Conservation (phyloP, 176 grass and related monocot species). For the Lolium perenne region DNA sequence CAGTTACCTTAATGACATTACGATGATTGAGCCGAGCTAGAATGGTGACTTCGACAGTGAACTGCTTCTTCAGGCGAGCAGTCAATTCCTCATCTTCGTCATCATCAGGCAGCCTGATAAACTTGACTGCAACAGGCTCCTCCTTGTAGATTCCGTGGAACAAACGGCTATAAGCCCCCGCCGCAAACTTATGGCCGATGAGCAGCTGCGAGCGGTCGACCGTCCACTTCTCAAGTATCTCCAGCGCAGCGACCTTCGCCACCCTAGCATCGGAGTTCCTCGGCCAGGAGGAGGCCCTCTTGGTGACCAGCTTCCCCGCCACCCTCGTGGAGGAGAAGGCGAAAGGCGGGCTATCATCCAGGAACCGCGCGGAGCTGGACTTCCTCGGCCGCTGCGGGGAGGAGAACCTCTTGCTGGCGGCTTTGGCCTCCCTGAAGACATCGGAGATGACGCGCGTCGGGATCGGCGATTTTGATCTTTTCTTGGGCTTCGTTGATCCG, state of each 20-base stretch:
- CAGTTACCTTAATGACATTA: conserved; percentile 84
- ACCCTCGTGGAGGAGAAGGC: conserved; percentile 42
- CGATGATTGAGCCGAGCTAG: conserved; percentile 81
- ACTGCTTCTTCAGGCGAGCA: conserved; percentile 78
- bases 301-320: conserved; percentile 25
- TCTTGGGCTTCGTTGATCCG: conserved; percentile 46
- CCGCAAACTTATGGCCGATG: conserved; percentile 77
- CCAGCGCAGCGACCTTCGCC: conserved; percentile 62
- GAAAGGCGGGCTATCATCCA: conserved; percentile 39
- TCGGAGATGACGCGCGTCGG: conserved; percentile 66
- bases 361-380: conserved; percentile 35
- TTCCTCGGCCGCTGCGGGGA: conserved; percentile 75
- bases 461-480: conserved; percentile 67
- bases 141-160: conserved; percentile 89
- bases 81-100: conserved; percentile 74
- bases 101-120: conserved; percentile 87
- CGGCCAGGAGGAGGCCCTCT: conserved; percentile 61
- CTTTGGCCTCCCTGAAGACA: conserved; percentile 77
- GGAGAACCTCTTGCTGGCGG: conserved; percentile 77
- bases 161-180: conserved; percentile 80
- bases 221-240: conserved; percentile 68
- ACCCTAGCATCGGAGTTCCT: conserved; percentile 43
- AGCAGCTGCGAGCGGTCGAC: conserved; percentile 78
- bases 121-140: conserved; percentile 80
- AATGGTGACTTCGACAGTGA: conserved; percentile 84